Evolutionary conservation across 139 green algal species (phyloP).

Genomic region (Desmodesmus armatus): DNA sequence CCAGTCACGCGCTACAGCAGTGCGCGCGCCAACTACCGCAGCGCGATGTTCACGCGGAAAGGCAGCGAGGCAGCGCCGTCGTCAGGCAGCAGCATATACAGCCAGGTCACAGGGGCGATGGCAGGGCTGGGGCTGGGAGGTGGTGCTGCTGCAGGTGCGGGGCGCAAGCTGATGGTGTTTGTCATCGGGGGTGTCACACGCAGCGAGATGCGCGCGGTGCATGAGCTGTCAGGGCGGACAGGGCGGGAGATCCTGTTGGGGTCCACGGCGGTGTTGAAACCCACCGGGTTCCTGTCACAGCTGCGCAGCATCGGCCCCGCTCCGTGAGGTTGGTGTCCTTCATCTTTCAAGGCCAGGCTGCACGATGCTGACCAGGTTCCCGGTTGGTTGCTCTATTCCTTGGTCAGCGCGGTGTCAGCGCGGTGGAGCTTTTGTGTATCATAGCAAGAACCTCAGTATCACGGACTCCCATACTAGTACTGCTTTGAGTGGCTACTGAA

Average conservation of each 20-base stretch:
- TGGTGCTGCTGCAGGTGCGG: constrained; percentile 1
- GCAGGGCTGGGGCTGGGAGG: constrained; percentile 2
- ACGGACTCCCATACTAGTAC: too few relatives aligned
- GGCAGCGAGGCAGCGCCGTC: neutral
- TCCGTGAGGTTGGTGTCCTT: too few relatives aligned
- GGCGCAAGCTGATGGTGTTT: constrained; percentile 85
- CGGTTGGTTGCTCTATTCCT: too few relatives aligned
- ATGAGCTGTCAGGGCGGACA: constrained; percentile 73
- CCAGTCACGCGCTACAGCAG: constrained; percentile 4
- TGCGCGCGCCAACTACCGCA: constrained; percentile 45
- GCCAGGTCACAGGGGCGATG: neutral
- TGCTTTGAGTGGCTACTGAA: too few relatives aligned
- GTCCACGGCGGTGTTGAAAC: constrained; percentile 80
- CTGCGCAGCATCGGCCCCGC: constrained; percentile 57
- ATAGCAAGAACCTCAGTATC: too few relatives aligned
- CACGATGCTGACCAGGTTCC: too few relatives aligned
- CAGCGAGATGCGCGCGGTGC: constrained; percentile 87
- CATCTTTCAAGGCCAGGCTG: too few relatives aligned
- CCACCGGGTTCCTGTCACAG: constrained; percentile 72
- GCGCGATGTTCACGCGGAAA: constrained; percentile 54
- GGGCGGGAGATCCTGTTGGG: constrained; percentile 87
- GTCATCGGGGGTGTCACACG: constrained; percentile 88
- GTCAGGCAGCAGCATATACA: neutral
- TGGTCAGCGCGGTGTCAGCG: too few relatives aligned
- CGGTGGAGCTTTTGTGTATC: too few relatives aligned